Base-by-base conservation (phyloP, 169 alveolate genomes). In the Blepharisma undulans region DNA sequence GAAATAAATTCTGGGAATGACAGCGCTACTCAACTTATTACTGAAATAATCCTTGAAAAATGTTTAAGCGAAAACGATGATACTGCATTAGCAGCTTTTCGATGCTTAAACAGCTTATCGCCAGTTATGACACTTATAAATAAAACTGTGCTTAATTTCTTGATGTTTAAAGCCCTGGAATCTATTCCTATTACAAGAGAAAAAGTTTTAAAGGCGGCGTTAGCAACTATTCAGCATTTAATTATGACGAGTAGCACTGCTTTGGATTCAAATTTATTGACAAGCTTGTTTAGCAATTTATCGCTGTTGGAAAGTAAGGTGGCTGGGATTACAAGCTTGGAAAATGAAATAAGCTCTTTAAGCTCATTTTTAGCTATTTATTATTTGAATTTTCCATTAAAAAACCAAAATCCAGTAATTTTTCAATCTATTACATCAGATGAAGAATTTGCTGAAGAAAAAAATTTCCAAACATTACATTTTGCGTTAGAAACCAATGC, bases 301-400 rank as follows among this genome's bases (percentile, higher is more conserved):
- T 84, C 89, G 7, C 30, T 34, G 10, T 22, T 36, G 19, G 27
- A 36, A 48, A 36, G 4, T 4, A 84, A 30, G 8, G 29, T 32
- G 6, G 77, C 33, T 34, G 27, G 74, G 8, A 22, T 76, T 19
- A n/a, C 27, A 5, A 32, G 36, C n/a, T 25, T 84, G 79, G 34
- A 48, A 60, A 21, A n/a, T 48, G 89, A 60, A 36, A 84, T 84
- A 21, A 32, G 48, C 32, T n/a, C 78, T n/a, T n/a, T 84, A 22
- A 30, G 33, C 29, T 48, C 89, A 1, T 22, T 61, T 25, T n/a
- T 84, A 32, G 2, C 89, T 84, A 36, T 84, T n/a, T 60, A 36
- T 29, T 84, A 84, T 32, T 61, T 84, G 34, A 84, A 84, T 30
- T 84, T 84, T 59, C 89, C 89, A 2, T 84, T 84, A 22, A 84